Percentiles rank a stretch among this genome's conserved stretches.
Conservation (phyloP, 192 early-diverging fungal species). For the Entophlyctis luteolus region DNA sequence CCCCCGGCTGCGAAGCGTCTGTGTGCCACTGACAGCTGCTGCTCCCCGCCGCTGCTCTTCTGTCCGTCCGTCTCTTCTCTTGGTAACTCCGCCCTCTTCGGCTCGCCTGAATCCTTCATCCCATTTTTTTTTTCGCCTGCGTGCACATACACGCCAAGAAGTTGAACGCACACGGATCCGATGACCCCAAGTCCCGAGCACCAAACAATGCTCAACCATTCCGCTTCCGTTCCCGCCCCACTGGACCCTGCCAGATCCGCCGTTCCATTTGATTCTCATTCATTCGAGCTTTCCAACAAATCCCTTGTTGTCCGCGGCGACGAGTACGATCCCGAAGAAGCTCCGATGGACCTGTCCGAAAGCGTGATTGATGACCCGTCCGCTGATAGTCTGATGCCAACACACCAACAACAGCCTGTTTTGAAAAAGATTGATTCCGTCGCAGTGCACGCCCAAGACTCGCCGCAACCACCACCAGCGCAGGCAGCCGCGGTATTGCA, state of each 20-base stretch:
- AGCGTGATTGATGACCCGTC: too few species aligned
- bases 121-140: background rate
- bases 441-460: background rate
- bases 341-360: conserved; percentile 14
- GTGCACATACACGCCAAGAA: background rate
- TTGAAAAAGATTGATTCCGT: background rate
- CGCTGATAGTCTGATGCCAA: too few species aligned
- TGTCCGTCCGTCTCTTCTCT: background rate
- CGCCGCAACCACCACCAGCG: background rate
- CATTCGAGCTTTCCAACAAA: background rate
- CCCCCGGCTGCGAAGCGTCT: background rate
- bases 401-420: too few species aligned
- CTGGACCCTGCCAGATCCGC: background rate
- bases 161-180: background rate
- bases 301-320: background rate
- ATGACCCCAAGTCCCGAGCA: background rate
- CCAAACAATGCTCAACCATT: background rate
- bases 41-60: background rate
- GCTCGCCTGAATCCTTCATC: background rate
- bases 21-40: background rate
- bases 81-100: too few species aligned
- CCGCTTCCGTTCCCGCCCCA: background rate
- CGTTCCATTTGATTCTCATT: background rate
- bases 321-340: conserved; percentile 20
- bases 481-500: background rate